Evolutionary conservation across 2,329 filamentous ascomycete genomes (phyloP).

Genomic region (Cryoendolithus antarcticus): DNA sequence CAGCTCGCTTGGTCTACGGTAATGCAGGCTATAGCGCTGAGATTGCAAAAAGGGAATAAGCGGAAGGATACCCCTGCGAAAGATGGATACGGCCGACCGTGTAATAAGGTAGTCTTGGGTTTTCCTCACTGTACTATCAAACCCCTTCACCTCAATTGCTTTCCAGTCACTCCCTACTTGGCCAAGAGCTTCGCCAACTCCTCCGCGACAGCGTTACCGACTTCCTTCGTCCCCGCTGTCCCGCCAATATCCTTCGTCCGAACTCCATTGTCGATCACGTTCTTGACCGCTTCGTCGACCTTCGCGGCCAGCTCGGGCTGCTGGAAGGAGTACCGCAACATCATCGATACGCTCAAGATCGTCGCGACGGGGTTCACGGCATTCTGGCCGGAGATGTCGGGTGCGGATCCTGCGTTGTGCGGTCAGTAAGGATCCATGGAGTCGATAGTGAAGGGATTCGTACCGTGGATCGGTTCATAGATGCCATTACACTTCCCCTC

Average conservation of each 20-base stretch:
- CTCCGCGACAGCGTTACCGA: slow-evolving; percentile 69
- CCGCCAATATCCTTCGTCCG: slow-evolving; percentile 81
- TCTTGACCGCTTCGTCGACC: slow-evolving; percentile 70
- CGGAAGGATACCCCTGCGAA: no score
- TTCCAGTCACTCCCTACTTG: no score
- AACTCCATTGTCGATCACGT: slow-evolving; percentile 65
- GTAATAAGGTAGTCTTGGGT: no score
- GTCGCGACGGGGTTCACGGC: slow-evolving; percentile 79
- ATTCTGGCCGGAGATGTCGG: slow-evolving; percentile 83
- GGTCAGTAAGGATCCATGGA: not conserved
- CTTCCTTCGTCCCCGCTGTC: slow-evolving; percentile 56
- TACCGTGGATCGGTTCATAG: slow-evolving; percentile 81
- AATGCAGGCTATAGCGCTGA: not conserved
- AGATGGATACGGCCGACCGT: no score
- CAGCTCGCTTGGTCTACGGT: slow-evolving; percentile 8
- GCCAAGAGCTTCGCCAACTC: slow-evolving; percentile 41
- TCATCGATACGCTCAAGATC: slow-evolving; percentile 86
- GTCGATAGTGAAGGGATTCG: no score
- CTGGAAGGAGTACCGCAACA: slow-evolving; percentile 84
- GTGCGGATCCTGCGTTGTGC: slow-evolving; percentile 55
- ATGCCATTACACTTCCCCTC: slow-evolving; percentile 81
- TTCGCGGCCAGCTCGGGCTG: slow-evolving; percentile 63
- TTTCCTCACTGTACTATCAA: no score
- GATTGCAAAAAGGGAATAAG: no score
- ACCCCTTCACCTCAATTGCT: no score